Evolutionary conservation across 192 early-diverging fungal species (phyloP).

Genomic region (Backusella circina): DNA sequence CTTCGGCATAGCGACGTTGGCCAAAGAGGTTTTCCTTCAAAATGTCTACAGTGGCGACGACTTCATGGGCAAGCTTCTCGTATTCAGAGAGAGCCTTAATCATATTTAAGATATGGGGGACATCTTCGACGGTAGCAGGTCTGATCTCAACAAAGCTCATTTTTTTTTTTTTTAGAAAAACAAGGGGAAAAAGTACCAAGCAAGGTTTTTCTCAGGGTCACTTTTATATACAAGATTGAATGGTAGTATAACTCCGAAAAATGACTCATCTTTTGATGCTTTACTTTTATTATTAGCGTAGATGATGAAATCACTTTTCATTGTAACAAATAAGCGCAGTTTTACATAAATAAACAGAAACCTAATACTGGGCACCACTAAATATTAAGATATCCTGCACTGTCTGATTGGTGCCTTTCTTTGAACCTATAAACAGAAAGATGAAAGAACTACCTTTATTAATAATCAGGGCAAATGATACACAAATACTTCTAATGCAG

Average conservation of each 20-base stretch:
- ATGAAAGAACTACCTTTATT: neutral
- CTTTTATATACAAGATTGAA: neutral
- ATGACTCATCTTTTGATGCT: neutral
- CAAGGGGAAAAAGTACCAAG: neutral
- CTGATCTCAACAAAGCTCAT: constrained; percentile 31
- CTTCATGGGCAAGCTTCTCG: constrained; percentile 70
- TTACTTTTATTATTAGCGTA: neutral
- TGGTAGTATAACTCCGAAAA: neutral
- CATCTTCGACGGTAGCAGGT: constrained; percentile 57
- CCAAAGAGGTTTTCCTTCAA: constrained; percentile 65
- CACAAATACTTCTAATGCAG: neutral
- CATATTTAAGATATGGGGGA: constrained; percentile 62
- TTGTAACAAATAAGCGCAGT: neutral
- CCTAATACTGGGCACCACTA: too few species aligned
- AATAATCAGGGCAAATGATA: neutral
- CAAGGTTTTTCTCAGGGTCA: neutral
- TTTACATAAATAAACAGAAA: neutral
- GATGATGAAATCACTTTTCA: neutral
- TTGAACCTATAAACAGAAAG: too few species aligned
- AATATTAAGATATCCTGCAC: neutral
- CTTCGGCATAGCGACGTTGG: constrained; percentile 59
- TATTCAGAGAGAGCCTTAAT: constrained; percentile 73
- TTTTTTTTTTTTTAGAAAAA: neutral
- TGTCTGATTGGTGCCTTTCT: neutral
- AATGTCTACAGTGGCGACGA: constrained; percentile 65